phyloP scores from a whole-genome alignment of 129 eudicot genomes.

The Saussurea involucrata region DNA sequence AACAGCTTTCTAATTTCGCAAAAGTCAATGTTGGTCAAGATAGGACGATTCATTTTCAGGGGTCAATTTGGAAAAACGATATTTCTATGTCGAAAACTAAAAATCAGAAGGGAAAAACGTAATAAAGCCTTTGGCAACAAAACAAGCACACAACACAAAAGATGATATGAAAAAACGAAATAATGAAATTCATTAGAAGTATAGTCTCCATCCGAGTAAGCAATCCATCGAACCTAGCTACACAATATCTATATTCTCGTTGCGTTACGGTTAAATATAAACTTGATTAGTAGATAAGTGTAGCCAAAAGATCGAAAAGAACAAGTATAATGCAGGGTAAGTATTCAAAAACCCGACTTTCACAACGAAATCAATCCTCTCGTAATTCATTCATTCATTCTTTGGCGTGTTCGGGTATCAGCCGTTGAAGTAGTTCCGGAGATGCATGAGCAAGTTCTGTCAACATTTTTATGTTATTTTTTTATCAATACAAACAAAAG shows the following conservation, averaged over 20 bases:
- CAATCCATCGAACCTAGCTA: constrained; percentile 24
- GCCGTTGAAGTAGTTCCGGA: constrained; percentile 72
- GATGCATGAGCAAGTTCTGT: constrained; percentile 79
- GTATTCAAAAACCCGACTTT: constrained; percentile 33
- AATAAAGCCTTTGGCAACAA: not conserved
- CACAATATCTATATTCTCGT: constrained; percentile 23
- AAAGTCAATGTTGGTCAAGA: too few species aligned
- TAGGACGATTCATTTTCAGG: too few species aligned
- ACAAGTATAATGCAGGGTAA: constrained; percentile 30
- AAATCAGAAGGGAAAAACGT: not conserved
- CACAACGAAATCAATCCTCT: constrained; percentile 1
- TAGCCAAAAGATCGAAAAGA: constrained; percentile 32
- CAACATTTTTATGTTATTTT: not conserved
- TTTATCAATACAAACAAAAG: not conserved
- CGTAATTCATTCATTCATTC: constrained; percentile 50
- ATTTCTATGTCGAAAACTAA: not conserved
- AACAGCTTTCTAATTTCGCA: too few species aligned
- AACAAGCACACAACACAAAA: not conserved
- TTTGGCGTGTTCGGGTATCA: constrained; percentile 59
- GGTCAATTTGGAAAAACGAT: too few species aligned
- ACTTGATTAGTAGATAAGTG: constrained; percentile 24
- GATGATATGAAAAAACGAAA: constrained; percentile 7
- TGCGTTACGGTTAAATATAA: constrained; percentile 23
- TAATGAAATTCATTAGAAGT: constrained; percentile 26
- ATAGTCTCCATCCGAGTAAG: constrained; percentile 24